These are phyloP conservation scores for Sclerotinia spermophila DNA, from an alignment of 2,329 filamentous ascomycete species.

Conservation along the genomic window DNA sequence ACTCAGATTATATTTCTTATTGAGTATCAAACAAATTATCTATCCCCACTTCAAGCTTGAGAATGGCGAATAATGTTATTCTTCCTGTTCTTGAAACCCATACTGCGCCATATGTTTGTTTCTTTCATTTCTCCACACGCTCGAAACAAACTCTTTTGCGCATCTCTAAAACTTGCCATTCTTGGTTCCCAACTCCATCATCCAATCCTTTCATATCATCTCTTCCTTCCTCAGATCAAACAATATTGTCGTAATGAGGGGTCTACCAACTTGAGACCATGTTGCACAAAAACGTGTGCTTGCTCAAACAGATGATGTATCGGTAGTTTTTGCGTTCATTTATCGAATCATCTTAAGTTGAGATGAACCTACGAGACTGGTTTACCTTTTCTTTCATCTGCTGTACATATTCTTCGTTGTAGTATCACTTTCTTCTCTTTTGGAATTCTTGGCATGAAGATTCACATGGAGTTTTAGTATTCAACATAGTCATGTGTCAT, in stretches of 20 bases:
- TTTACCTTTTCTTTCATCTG: not conserved
- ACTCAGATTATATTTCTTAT: not conserved
- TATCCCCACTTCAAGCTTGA: not conserved
- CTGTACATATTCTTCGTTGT: not conserved
- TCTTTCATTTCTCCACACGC: not conserved
- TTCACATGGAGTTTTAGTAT: not conserved
- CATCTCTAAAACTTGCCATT: not conserved
- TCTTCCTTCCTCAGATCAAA: slow-evolving; percentile 2
- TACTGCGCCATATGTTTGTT: not conserved
- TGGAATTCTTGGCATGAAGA: not conserved
- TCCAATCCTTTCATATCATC: not conserved
- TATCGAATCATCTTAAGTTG: not conserved
- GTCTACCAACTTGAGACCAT: not conserved
- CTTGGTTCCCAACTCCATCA: not conserved
- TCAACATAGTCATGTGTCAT: not conserved
- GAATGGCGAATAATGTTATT: not conserved
- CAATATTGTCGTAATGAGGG: not conserved
- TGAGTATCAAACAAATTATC: not conserved
- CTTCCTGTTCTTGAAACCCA: not conserved
- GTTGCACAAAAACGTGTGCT: not conserved
- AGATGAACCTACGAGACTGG: not conserved
- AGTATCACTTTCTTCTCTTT: not conserved
- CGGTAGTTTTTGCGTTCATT: not conserved
- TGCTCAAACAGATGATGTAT: not conserved
- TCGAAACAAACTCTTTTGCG: not conserved